Evolutionary conservation across 352 stramenopile species (phyloP).

Genomic region (Globisporangium middletonii): DNA sequence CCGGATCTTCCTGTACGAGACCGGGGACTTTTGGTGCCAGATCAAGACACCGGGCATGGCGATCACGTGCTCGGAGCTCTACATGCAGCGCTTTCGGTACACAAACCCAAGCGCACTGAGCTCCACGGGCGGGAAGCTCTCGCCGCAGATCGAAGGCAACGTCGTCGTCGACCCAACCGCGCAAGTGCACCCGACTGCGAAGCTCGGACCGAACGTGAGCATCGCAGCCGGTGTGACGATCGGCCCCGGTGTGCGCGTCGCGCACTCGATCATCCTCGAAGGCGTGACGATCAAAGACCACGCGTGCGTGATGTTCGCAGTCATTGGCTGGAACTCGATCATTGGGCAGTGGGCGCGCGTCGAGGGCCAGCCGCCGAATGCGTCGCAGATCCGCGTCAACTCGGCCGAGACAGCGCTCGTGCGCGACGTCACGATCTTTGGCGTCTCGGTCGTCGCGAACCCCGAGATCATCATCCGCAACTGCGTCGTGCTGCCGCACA

Average conservation of each 20-base stretch:
- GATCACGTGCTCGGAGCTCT: constrained; percentile 87
- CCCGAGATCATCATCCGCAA: constrained; percentile 88
- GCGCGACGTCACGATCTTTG: constrained; percentile 87
- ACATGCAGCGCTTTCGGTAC: constrained; percentile 89
- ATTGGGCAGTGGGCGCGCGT: constrained; percentile 83
- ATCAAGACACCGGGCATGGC: constrained; percentile 89
- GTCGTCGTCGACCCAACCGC: constrained; percentile 77
- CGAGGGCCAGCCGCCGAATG: constrained; percentile 79
- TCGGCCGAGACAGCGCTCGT: constrained; percentile 70
- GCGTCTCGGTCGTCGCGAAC: constrained; percentile 81
- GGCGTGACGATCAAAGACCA: constrained; percentile 87
- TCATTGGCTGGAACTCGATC: constrained; percentile 89
- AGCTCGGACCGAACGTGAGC: constrained; percentile 82
- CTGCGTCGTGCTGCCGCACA: constrained; percentile 85
- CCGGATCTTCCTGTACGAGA: constrained; percentile 72
- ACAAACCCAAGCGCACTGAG: constrained; percentile 82
- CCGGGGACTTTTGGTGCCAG: constrained; percentile 87
- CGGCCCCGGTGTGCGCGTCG: constrained; percentile 68
- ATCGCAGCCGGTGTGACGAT: constrained; percentile 84
- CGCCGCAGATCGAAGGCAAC: constrained; percentile 83
- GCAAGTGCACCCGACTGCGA: constrained; percentile 79
- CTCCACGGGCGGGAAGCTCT: constrained; percentile 73
- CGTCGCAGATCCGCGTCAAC: constrained; percentile 59
- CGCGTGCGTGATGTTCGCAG: constrained; percentile 79
- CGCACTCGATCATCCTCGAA: constrained; percentile 86